Conservation (phyloP, 2,329 filamentous ascomycete genomes). For the Arthrobotrys megalospora region DNA sequence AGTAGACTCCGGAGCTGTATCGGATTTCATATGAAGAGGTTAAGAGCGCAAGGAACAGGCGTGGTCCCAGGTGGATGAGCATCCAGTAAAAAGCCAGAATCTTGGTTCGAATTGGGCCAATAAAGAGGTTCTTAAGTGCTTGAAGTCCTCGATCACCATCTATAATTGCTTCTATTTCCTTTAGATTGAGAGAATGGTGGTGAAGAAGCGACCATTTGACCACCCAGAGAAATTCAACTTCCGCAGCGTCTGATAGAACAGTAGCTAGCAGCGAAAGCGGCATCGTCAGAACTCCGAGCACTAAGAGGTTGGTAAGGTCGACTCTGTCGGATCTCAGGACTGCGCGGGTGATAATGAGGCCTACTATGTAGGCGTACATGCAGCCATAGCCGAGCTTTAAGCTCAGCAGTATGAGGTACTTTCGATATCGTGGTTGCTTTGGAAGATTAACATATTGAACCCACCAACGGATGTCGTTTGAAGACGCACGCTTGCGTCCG, state of each 20-base stretch:
- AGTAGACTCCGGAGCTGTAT: neutral
- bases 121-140: neutral
- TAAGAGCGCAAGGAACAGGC: neutral
- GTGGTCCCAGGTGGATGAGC: neutral
- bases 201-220: conserved; percentile 4
- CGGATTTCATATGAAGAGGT: neutral
- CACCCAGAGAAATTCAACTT: neutral
- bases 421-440: neutral
- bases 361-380: neutral
- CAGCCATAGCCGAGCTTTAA: neutral
- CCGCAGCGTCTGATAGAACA: neutral
- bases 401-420: neutral
- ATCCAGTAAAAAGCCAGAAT: neutral
- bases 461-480: neutral
- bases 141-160: conserved; percentile 4
- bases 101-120: neutral
- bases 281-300: neutral
- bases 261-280: neutral
- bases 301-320: neutral
- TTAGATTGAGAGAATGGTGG: neutral
- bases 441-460: neutral
- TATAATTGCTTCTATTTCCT: neutral
- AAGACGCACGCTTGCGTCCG: neutral
- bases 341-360: neutral
- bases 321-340: neutral